Evolutionary conservation across 2,329 filamentous ascomycete species (phyloP), one percentile per base, ranked within the genome.

Genomic region (Paraphoma sp.): DNA sequence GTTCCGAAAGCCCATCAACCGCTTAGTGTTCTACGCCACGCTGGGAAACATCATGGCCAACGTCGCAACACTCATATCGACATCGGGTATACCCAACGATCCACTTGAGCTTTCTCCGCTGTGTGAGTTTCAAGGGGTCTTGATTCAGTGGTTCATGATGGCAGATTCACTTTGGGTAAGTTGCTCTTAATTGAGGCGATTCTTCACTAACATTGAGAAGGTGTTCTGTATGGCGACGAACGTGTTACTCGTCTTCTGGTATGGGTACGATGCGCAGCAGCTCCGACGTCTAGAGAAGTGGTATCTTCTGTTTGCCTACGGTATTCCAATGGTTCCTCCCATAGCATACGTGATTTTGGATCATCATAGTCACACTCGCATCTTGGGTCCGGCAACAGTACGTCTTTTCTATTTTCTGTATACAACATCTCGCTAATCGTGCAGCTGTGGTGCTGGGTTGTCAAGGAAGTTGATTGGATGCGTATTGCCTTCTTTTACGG

Each of bases 1-100:
- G 5, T 95, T 95, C 72, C 89, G 90, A 68, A 94, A 93, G 70
- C 90, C 91, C n/a, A 93, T 95, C 78, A 95, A 95, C 70, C 84
- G 92, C 16, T 82, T 96, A 0, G 88, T 94, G 9, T 94, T 96
- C 74, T 95, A 90, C 73, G 91, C 92, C 6, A 90, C 89, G 0
- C 89, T 91, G 69, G 92, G 91, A 8, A 96, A 96, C 69, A 82
- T 94, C 65, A 81, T 93, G 76, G 86, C 86, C 59, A 94, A 92
- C 72, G 83, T 92, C 16, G 91, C 88, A 1, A 93, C 91, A 0
- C 76, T 94, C 33, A 91, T 94, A 69, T 87, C 89, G 0, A 83
- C 84, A 36, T 81, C 83, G 1, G 90, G 86, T 40, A 77, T 91
- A 6, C 63, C 69, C 2, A 12, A 36, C 0, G 48, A 43, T 10